Evolutionary conservation across 805 yeast species (phyloP).

Genomic region (Ogataea haglerorum): DNA sequence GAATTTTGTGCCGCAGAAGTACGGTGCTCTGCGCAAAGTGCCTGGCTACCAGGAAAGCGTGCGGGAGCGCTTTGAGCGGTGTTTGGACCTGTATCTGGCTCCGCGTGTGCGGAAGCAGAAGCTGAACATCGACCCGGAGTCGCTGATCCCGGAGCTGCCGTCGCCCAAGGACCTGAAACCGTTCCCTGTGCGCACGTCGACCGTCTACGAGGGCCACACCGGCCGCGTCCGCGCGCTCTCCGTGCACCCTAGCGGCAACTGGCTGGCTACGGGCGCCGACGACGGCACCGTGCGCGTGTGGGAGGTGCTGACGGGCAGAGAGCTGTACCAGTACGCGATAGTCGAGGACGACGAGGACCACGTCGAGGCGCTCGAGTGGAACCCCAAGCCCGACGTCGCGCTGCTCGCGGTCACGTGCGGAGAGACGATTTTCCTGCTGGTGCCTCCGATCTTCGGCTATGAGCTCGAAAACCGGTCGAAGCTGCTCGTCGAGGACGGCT

Average conservation of each 20-base stretch:
- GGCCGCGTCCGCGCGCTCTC: slow-evolving; percentile 80
- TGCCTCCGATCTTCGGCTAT: slow-evolving; percentile 89
- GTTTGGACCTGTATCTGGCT: slow-evolving; percentile 89
- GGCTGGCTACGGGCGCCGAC: slow-evolving; percentile 97
- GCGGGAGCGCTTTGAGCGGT: slow-evolving; percentile 90
- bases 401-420: slow-evolving; percentile 83
- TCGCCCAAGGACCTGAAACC: slow-evolving; percentile 96
- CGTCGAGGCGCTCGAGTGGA: slow-evolving; percentile 83
- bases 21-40: slow-evolving; percentile 77
- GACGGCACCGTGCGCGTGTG: slow-evolving; percentile 95
- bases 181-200: slow-evolving; percentile 89
- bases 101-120: slow-evolving; percentile 93
- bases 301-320: slow-evolving; percentile 95
- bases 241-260: slow-evolving; percentile 84
- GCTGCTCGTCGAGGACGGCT: slow-evolving; percentile 80
- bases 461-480: slow-evolving; percentile 80
- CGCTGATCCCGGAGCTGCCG: slow-evolving; percentile 92
- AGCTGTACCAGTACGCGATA: slow-evolving; percentile 64
- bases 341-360: slow-evolving; percentile 64
- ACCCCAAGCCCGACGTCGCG: slow-evolving; percentile 73
- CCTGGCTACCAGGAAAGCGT: slow-evolving; percentile 87
- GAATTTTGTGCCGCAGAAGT: slow-evolving; percentile 81
- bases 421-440: slow-evolving; percentile 69
- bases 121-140: slow-evolving; percentile 92
- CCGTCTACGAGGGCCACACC: slow-evolving; percentile 76